Conservation (phyloP, 176 grass and related monocot genomes). For the Musa schizocarpa region DNA sequence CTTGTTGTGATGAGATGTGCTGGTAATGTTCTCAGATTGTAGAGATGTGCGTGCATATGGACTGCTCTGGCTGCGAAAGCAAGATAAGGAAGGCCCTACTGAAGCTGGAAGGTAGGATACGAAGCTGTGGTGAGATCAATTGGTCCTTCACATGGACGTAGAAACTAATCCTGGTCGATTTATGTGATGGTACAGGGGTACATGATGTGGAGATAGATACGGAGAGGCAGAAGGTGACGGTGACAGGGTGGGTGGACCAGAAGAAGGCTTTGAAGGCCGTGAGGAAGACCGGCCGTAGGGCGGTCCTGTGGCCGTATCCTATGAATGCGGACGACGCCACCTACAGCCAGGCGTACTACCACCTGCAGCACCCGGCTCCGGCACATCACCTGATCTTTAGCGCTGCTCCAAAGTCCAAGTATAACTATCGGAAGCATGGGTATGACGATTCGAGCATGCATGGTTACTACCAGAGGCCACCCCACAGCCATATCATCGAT, state of each 20-base stretch:
- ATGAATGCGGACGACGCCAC: constrained; percentile 3
- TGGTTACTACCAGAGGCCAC: constrained; percentile 20
- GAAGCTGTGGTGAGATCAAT: neutral
- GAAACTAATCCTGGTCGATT: neutral
- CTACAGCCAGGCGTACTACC: constrained; percentile 33
- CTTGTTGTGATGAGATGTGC: too few species aligned
- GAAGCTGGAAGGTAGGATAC: constrained; percentile 36
- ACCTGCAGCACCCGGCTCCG: constrained; percentile 2
- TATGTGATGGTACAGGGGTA: constrained; percentile 33
- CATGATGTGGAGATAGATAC: constrained; percentile 55
- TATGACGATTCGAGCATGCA: constrained; percentile 43
- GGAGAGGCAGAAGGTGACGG: constrained; percentile 48
- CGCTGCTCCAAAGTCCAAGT: constrained; percentile 26
- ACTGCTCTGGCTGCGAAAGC: constrained; percentile 70
- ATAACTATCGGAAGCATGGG: constrained; percentile 74
- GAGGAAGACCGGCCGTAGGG: constrained; percentile 45
- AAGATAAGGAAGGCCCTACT: constrained; percentile 60
- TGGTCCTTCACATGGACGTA: neutral
- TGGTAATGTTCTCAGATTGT: constrained; percentile 29
- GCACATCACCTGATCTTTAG: neutral
- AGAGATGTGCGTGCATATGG: constrained; percentile 66
- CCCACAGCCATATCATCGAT: constrained; percentile 15
- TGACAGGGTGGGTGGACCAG: constrained; percentile 49
- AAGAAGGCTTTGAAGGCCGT: constrained; percentile 57
- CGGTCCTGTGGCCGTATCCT: constrained; percentile 43